Base-by-base conservation (phyloP, 2,329 filamentous ascomycete genomes). In the Diplodia intermedia region DNA sequence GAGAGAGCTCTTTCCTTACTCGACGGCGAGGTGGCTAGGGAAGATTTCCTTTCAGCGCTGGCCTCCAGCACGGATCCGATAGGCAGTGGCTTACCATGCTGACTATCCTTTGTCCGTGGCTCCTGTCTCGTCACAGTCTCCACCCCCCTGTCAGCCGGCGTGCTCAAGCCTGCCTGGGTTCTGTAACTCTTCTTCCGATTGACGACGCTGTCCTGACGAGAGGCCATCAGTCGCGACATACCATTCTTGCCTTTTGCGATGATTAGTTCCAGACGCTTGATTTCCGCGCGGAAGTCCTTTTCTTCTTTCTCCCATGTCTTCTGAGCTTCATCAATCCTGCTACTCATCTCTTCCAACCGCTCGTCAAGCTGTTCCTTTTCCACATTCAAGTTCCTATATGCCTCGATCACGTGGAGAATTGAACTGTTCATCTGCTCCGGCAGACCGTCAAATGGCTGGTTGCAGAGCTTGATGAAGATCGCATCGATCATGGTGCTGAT, bases 211-310 rank as follows among this genome's bases (percentile, higher is more conserved):
- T 77, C 77, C 70, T 82, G 78, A 33, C 82, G 75, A 29, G 79
- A 81, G 31, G 77, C 73, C 15, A 81, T 77, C 23, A 83, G 75
- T 62, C 78, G 80, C 23, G 78, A 74, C 65, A 83, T 73, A 11
- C 82, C 81, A 52, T 75, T 72, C 31, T 77, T 76, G 8, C 80
- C 77, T 60, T 77, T 77, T 2, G 79, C 78, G 67, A 83, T 81
- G 31, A 83, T 69, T 3, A 83, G 69, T 70, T 83, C 82, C 15
- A 83, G 74, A 9, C 49, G 57, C 55, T 50, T 70, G 53, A 40
- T 57, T 23, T 68, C 66, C 12, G 31, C 47, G 23, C 61, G 61
- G 23, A 38, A 65, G 9, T 40, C 50, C 4, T 14, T 38, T n/a
- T 50, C 47, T 40, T 68, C 57, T 9, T 26, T 38, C 12, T 62